Conservation (phyloP, 2,329 filamentous ascomycete species). For the Penicillium sp. region DNA sequence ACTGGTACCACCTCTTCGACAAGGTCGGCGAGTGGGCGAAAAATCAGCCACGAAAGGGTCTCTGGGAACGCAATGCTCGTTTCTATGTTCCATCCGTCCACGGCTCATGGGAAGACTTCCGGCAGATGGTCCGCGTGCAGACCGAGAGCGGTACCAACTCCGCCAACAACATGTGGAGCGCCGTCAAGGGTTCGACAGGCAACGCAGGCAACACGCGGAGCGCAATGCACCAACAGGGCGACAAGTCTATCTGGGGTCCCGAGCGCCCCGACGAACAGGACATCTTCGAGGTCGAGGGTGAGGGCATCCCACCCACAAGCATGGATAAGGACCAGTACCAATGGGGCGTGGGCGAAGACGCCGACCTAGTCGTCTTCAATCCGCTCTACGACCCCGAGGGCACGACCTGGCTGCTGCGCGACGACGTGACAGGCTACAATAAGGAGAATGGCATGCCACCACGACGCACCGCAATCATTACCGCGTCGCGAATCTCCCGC, state of each 20-base stretch:
- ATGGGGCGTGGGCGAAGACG: slow-evolving; percentile 89
- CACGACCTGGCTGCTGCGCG: slow-evolving; percentile 77
- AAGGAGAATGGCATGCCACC: slow-evolving; percentile 60
- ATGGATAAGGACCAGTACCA: slow-evolving; percentile 77
- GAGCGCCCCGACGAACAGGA: slow-evolving; percentile 67
- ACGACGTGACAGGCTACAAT: slow-evolving; percentile 85
- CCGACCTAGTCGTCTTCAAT: slow-evolving; percentile 87
- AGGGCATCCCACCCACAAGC: slow-evolving; percentile 67
- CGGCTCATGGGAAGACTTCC: slow-evolving; percentile 77
- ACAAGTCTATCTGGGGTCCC: slow-evolving; percentile 80
- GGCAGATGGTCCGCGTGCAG: slow-evolving; percentile 72
- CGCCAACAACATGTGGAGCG: slow-evolving; percentile 67
- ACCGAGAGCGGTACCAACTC: slow-evolving; percentile 67
- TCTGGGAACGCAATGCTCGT: slow-evolving; percentile 77
- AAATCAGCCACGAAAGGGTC: slow-evolving; percentile 71
- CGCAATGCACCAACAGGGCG: slow-evolving; percentile 42
- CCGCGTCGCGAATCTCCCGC: slow-evolving; percentile 77
- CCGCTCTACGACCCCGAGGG: slow-evolving; percentile 87
- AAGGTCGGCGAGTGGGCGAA: slow-evolving; percentile 69
- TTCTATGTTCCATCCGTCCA: slow-evolving; percentile 78
- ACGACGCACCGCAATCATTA: slow-evolving; percentile 84
- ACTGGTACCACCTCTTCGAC: slow-evolving; percentile 77
- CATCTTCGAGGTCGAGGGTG: slow-evolving; percentile 70
- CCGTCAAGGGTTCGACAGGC: slow-evolving; percentile 33
- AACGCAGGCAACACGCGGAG: slow-evolving; percentile 25